Percentiles rank a stretch among this genome's conserved stretches.
These are phyloP conservation scores for Geranium incanum DNA, from an alignment of 441 rosid genomes.

Conservation along the genomic window DNA sequence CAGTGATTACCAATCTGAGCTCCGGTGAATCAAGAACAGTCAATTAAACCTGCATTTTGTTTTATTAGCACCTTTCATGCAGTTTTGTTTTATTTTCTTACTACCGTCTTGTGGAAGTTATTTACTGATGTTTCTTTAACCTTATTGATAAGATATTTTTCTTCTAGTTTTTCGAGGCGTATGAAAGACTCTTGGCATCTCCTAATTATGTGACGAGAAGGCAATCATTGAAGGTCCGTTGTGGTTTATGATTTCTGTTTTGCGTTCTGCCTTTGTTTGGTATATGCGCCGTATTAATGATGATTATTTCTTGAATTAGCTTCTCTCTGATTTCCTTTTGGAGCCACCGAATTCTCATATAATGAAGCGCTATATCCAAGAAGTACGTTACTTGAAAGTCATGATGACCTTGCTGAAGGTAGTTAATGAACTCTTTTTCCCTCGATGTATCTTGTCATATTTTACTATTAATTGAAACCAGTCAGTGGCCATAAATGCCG, in stretches of 20 bases:
- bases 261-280: conserved; percentile 15
- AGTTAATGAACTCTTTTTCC: conserved; percentile 17
- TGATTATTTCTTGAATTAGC: conserved; percentile 41
- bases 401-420: conserved; percentile 88
- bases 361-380: conserved; percentile 82
- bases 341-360: conserved; percentile 74
- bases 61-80: conserved; percentile 6
- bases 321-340: conserved; percentile 85
- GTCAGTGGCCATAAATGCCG: too few relatives aligned
- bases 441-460: conserved; percentile 2
- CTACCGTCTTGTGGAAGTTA: conserved; percentile 11
- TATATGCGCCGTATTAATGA: conserved; percentile 17
- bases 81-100: background rate
- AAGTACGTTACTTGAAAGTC: conserved; percentile 80
- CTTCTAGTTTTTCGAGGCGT: conserved; percentile 76
- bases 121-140: conserved; percentile 12
- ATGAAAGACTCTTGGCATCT: conserved; percentile 74
- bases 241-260: background rate
- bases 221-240: conserved; percentile 85
- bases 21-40: background rate
- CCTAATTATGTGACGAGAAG: conserved; percentile 91
- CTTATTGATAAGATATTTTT: conserved; percentile 24
- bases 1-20: conserved; percentile 1
- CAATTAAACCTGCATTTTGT: background rate
- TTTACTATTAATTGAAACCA: too few relatives aligned